phyloP scores from a whole-genome alignment of 2,329 filamentous ascomycete genomes.

The Biscogniauxia sp. region DNA sequence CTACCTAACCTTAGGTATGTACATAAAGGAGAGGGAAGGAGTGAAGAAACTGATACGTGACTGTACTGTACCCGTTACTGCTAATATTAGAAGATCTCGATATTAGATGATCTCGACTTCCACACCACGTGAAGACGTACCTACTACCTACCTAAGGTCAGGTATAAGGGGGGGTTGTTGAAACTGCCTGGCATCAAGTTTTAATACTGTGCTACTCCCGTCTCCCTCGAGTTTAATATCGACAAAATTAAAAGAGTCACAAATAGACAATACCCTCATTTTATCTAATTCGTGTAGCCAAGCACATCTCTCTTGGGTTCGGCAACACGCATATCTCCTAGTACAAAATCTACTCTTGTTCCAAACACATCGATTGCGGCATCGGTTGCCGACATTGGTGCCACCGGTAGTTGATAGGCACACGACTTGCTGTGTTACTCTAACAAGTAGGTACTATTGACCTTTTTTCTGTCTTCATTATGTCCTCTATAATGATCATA shows the following conservation, averaged over 20 bases:
- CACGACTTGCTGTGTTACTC: neutral
- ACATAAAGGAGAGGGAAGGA: neutral
- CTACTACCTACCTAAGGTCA: too few relatives aligned
- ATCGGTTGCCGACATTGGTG: constrained; percentile 9
- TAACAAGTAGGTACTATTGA: too few relatives aligned
- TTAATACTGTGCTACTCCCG: too few relatives aligned
- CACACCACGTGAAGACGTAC: too few relatives aligned
- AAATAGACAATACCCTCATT: neutral
- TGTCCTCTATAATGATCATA: neutral
- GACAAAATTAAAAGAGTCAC: neutral
- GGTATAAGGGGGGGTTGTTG: too few relatives aligned
- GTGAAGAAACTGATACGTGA: too few relatives aligned
- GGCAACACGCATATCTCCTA: constrained; percentile 11
- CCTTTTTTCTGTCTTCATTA: neutral
- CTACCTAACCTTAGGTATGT: too few relatives aligned
- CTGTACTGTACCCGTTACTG: too few relatives aligned
- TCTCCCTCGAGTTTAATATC: too few relatives aligned
- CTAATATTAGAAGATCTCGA: too few relatives aligned
- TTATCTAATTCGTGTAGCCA: neutral
- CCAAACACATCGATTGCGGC: constrained; percentile 7
- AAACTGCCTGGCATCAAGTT: too few relatives aligned
- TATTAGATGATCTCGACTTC: too few relatives aligned
- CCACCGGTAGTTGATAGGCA: neutral
- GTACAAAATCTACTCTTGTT: constrained; percentile 1
- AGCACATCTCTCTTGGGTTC: neutral